These are phyloP conservation scores for Onygenales sp. DNA, from an alignment of 2,329 filamentous ascomycete genomes.

Conservation along the genomic window DNA sequence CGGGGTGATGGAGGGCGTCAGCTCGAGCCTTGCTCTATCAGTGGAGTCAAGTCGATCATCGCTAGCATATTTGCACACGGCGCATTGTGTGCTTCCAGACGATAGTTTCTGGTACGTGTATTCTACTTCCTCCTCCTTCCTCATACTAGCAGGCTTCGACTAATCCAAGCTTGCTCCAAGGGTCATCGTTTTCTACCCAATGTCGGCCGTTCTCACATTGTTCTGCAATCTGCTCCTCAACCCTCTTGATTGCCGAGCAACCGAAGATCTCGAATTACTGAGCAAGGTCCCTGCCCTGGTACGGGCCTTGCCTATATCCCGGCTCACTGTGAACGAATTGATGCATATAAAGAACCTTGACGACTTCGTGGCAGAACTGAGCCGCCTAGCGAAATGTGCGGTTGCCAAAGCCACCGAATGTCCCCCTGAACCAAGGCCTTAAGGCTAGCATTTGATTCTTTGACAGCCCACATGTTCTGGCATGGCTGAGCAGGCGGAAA, in stretches of 20 bases:
- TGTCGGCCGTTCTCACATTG: constrained; percentile 44
- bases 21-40: constrained; percentile 44
- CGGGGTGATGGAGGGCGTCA: constrained; percentile 37
- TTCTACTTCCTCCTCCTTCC: background rate
- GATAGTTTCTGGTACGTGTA: constrained; percentile 42
- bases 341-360: constrained; percentile 34
- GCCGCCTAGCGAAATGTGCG: constrained; percentile 35
- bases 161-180: constrained; percentile 22
- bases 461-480: too few relatives aligned
- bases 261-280: constrained; percentile 40
- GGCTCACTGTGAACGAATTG: constrained; percentile 28
- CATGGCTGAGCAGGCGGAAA: too few relatives aligned
- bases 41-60: constrained; percentile 49
- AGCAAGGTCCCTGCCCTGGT: constrained; percentile 36
- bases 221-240: constrained; percentile 47
- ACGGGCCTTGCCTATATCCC: constrained; percentile 15
- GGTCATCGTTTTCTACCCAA: constrained; percentile 49
- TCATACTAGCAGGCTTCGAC: background rate
- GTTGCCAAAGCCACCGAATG: constrained; percentile 25
- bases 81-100: constrained; percentile 33
- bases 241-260: constrained; percentile 35
- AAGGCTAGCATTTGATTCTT: too few relatives aligned
- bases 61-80: constrained; percentile 38
- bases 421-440: too few relatives aligned
- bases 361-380: constrained; percentile 37